Base-by-base conservation (phyloP, 2,329 filamentous ascomycete species). In the Penicillium crustosum region DNA sequence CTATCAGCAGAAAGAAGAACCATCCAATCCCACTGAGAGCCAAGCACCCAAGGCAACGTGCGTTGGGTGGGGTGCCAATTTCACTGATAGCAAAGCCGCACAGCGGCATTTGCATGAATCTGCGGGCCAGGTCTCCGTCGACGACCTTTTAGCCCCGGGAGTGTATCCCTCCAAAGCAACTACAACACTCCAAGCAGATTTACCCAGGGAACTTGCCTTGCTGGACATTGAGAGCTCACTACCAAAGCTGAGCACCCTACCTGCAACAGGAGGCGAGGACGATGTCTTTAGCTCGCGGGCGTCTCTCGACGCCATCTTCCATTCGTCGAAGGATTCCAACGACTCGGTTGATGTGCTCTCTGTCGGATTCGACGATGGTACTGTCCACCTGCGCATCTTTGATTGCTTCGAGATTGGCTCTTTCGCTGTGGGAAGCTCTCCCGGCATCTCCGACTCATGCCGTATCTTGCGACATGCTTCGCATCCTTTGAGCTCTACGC, bases 281-380 rank as follows among this genome's bases (percentile, higher is more conserved):
- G 79, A 81, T 67, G 82, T 90, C 1, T 91, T 91, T 66, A 90
- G 87, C n/a, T 83, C 87, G 13, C 81, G 87, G 51, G 81, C 83
- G 0, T 88, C 87, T 17, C 81, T 91, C 27, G 88, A 91, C 62
- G 86, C 88, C 36, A 81, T 90, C 27, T 90, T 91, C 64, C 84
- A 85, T 54, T 80, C 82, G 33, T 82, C 85, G 58, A 81, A 85
- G 36, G 83, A 85, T 52, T 85, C 90, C 50, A 86, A 87, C 61
- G 86, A 91, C 62, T 82, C 86, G n/a, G 87, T 94, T 43, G 89
- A 93, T 71, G 84, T 93, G 63, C 86, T 95, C 77, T 78, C 93
- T 6, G 83, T 90, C 2, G 90, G 89, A 5, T 89, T 87, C 4
- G 83, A 84, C 55, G 83, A 90, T 61, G 89, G 89, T 9, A 82